Evolutionary conservation across 169 alveolate species (phyloP), one percentile per base, ranked within the genome.

Genomic region (Cryptosporidium sp.): DNA sequence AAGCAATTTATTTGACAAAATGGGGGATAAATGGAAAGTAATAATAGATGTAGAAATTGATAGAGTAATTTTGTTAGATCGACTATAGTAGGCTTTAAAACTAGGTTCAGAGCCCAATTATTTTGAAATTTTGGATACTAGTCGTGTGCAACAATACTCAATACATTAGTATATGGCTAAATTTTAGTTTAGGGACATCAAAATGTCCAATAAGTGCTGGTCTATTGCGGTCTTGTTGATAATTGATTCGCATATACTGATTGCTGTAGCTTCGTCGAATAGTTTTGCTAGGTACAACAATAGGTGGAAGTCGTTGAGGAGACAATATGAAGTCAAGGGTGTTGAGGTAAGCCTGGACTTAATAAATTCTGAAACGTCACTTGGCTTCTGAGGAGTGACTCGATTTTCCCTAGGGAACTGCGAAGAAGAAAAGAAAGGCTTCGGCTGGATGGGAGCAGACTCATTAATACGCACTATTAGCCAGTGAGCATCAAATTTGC

Each of bases 241-340:
- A 23, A 95, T 73, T 3, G 95, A 92, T 31, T 93, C 94, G 73
- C 97, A 95, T 33, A 94, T 92, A 2, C 94, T 95, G 16, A 94
- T 91, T n/a, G 97, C 93, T 2, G 97, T 95, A 59, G 97, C 98
- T 39, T 96, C 85, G 91, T 98, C 99, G 26, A 98, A 73, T 43
- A 96, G 91, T 71, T 96, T 96, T 43, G 98, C 96, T 55, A 97
- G 87, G 84, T 93, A 96, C 16, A 97, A 33, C 52, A 98, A 92
- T 75, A 97, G 91, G 67, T 96, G 97, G 86, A 97, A 96, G 91
- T 95, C 96, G 31, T 98, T 96, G 8, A 80, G 74, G 29, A 80
- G 68, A 12, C 62, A 2, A 16, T 41, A 29, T 14, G 89, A 80
- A 23, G 73, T 61, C 9, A 67, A 21, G 4, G 89, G 75, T 10